Evolutionary conservation across 306 rosid genomes (phyloP), one percentile per base, ranked within the genome.

Genomic region (Astragalus glycyphyllos): DNA sequence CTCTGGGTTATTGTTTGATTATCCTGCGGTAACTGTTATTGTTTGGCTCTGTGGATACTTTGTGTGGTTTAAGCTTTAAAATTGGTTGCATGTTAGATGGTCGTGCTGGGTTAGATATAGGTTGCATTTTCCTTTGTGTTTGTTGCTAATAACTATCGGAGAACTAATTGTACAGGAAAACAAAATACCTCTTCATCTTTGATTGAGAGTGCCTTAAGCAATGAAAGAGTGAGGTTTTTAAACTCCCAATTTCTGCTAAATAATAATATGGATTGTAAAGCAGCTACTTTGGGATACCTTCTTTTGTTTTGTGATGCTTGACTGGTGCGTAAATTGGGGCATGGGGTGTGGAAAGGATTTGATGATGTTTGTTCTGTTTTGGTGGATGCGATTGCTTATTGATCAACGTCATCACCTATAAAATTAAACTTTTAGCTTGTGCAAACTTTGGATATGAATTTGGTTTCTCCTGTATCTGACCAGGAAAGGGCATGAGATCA

Each of bases 281-380:
- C 75, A 66, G 56, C 44, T 65, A 16, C 42, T 35, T 64, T 41
- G 14, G 14, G 34, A 31, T 57, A 13, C 50, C 50, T 73, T 10
- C 8, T 10, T 32, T 55, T 59, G 48, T 41, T 71, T 50, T 11
- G 45, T 42, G 50, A 53, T 72, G 44, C 69, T 67, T 72, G 69
- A 46, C 37, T 69, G 58, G 63, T 53, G 56, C 41, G 73, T 42
- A 40, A 49, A 42, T 42, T 69, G 40, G 15, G 45, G 41, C 0
- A 31, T 0, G 8, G 17, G 31, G 70, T 41, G 16, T n/a, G 53
- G 13, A n/a, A 29, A 66, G 5, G 65, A 5, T 37, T 79, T 68
- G 32, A 31, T 58, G 16, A 42, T 70, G 71, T 40, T 80, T 78
- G 49, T 50, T 61, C 34, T 67, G 62, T 16, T 68, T 60, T 68